Conservation (phyloP, 2,329 filamentous ascomycete genomes). For the Aspergillus costaricaensis region DNA sequence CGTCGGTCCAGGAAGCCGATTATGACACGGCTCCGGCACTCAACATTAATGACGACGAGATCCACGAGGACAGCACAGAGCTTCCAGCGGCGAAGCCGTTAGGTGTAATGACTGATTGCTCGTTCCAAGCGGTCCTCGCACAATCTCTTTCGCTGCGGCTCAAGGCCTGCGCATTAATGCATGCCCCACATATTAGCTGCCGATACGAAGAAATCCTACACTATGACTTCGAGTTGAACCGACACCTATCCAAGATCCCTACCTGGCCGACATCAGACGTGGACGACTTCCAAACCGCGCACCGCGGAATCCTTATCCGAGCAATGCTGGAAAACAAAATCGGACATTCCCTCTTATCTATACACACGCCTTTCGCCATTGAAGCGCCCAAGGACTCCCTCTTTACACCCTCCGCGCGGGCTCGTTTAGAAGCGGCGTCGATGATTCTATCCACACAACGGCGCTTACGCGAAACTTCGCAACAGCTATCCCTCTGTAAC, state of each 20-base stretch:
- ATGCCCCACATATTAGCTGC: conserved; percentile 39
- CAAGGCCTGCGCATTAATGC: conserved; percentile 38
- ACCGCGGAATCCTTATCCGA: conserved; percentile 35
- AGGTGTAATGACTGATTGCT: conserved; percentile 40
- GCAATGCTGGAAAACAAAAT: conserved; percentile 39
- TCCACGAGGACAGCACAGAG: conserved; percentile 40
- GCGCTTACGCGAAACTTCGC: conserved; percentile 35
- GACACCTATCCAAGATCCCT: conserved; percentile 38
- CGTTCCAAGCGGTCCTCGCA: conserved; percentile 35
- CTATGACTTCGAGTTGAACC: conserved; percentile 42
- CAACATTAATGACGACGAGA: conserved; percentile 55
- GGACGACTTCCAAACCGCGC: conserved; percentile 25
- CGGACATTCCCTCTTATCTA: conserved; percentile 39
- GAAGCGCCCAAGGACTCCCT: conserved; percentile 35
- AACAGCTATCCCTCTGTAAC: conserved; percentile 34
- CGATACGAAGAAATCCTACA: conserved; percentile 44
- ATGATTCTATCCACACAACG: conserved; percentile 42
- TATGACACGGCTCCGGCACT: conserved; percentile 53
- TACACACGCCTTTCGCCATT: conserved; percentile 43
- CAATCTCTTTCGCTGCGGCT: conserved; percentile 36
- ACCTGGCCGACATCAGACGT: conserved; percentile 28
- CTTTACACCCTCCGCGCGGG: conserved; percentile 38
- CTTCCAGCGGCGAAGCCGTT: conserved; percentile 33
- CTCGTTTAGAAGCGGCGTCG: conserved; percentile 40
- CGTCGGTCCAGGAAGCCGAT: conserved; percentile 44